Evolutionary conservation across 352 stramenopile species (phyloP).

Genomic region (Globisporangium viniferum): DNA sequence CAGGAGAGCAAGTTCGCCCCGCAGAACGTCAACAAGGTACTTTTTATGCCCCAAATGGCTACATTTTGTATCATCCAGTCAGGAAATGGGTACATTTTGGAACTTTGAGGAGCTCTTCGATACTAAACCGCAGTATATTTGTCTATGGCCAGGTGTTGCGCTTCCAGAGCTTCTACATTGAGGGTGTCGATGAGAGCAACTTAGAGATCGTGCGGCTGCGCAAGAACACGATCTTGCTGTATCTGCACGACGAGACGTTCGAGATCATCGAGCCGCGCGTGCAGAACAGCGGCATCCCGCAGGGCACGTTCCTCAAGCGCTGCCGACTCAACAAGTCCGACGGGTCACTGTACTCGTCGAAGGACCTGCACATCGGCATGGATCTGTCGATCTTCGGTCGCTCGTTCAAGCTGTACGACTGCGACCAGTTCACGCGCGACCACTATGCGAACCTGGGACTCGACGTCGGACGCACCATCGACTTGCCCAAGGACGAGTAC

Average conservation of each 20-base stretch:
- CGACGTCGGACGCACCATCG: constrained; percentile 46
- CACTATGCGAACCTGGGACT: constrained; percentile 47
- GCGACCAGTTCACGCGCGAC: constrained; percentile 67
- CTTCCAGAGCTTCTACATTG: constrained; percentile 86
- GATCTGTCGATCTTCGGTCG: constrained; percentile 74
- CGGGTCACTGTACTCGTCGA: constrained; percentile 42
- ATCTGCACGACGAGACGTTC: constrained; percentile 85
- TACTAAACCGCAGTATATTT: not conserved
- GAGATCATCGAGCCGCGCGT: constrained; percentile 84
- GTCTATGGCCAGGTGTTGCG: constrained; percentile 44
- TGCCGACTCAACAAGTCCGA: constrained; percentile 60
- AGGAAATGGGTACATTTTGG: not conserved
- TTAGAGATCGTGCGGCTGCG: constrained; percentile 69
- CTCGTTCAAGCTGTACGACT: constrained; percentile 76
- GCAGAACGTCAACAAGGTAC: constrained; percentile 66
- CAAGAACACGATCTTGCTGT: constrained; percentile 77
- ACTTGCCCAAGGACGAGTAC: constrained; percentile 81
- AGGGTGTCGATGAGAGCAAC: constrained; percentile 81
- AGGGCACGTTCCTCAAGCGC: constrained; percentile 86
- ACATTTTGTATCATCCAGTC: not conserved
- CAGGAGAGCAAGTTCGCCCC: constrained; percentile 78
- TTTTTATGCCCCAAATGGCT: not conserved
- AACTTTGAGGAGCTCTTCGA: not conserved
- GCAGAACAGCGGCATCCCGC: constrained; percentile 82
- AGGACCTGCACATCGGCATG: constrained; percentile 63